phyloP scores from a whole-genome alignment of 139 green algal genomes.

The Coccomyxa sp. region DNA sequence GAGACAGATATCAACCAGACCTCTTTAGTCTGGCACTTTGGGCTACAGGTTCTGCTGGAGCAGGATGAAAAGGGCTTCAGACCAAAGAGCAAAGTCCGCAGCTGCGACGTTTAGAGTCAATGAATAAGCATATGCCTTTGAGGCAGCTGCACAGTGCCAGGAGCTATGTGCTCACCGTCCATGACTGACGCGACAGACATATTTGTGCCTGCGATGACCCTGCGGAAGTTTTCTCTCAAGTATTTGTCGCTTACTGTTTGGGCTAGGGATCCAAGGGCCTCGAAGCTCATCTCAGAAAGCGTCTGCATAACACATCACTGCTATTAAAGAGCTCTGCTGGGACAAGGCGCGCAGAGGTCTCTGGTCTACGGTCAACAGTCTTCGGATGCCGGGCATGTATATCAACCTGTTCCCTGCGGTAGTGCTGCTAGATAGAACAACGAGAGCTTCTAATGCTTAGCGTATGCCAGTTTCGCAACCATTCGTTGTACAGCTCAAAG shows the following conservation, averaged over 20 bases:
- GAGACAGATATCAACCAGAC: not conserved
- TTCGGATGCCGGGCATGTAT: not conserved
- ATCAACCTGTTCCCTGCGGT: not conserved
- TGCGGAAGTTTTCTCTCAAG: not conserved
- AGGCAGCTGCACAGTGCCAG: not conserved
- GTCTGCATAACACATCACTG: not conserved
- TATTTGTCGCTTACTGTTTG: not conserved
- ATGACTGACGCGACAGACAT: not conserved
- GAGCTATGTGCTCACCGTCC: not conserved
- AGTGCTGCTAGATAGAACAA: not conserved
- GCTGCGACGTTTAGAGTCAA: not conserved
- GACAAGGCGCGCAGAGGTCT: too few species aligned
- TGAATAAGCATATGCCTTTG: not conserved
- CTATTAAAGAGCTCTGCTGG: not conserved
- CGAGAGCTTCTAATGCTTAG: not conserved
- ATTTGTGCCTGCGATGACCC: not conserved
- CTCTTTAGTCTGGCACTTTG: not conserved
- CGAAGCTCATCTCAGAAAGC: not conserved
- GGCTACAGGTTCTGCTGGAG: not conserved
- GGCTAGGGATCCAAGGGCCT: not conserved
- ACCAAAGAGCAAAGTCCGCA: not conserved
- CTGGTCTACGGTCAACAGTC: not conserved
- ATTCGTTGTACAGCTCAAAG: too few species aligned
- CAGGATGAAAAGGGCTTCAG: not conserved
- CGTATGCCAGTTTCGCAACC: not conserved